Evolutionary conservation across 495 filamentous ascomycete species (phyloP).

Genomic region (Lophiotrema nucula): DNA sequence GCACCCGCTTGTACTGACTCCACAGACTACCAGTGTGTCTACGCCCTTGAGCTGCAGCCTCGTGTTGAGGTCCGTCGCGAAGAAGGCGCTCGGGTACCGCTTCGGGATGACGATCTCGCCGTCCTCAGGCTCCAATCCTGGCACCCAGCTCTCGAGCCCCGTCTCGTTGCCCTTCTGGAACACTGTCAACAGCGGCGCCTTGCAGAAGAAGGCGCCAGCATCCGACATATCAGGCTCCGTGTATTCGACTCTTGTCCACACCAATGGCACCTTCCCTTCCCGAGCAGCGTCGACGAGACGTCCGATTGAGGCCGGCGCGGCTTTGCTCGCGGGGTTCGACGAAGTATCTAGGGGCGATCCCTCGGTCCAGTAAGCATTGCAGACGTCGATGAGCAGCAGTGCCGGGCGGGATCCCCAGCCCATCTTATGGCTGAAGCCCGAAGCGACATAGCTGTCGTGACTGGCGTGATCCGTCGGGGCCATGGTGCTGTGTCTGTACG

Average conservation of each 20-base stretch:
- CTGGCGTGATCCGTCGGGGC: conserved; percentile 2
- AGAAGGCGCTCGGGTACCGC: conserved; percentile 43
- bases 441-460: conserved; percentile 5
- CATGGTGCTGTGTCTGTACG: neutral
- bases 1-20: conserved; percentile 44
- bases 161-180: conserved; percentile 41
- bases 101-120: conserved; percentile 41
- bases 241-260: conserved; percentile 41
- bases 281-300: conserved; percentile 39
- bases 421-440: conserved; percentile 39
- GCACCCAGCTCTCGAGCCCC: conserved; percentile 36
- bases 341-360: conserved; percentile 40
- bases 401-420: conserved; percentile 41
- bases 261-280: conserved; percentile 20
- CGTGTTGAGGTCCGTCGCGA: conserved; percentile 41
- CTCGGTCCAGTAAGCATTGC: conserved; percentile 42
- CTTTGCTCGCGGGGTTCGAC: conserved; percentile 34
- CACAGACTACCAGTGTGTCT: conserved; percentile 43
- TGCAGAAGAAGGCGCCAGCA: conserved; percentile 39
- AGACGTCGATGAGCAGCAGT: conserved; percentile 45
- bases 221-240: conserved; percentile 39
- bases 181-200: conserved; percentile 37
- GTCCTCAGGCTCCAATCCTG: conserved; percentile 36
- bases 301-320: conserved; percentile 36
- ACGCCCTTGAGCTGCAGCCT: conserved; percentile 36